Evolutionary conservation across 2,329 filamentous ascomycete genomes (phyloP), one percentile per base, ranked within the genome.

Genomic region (Aspergillus melleus): DNA sequence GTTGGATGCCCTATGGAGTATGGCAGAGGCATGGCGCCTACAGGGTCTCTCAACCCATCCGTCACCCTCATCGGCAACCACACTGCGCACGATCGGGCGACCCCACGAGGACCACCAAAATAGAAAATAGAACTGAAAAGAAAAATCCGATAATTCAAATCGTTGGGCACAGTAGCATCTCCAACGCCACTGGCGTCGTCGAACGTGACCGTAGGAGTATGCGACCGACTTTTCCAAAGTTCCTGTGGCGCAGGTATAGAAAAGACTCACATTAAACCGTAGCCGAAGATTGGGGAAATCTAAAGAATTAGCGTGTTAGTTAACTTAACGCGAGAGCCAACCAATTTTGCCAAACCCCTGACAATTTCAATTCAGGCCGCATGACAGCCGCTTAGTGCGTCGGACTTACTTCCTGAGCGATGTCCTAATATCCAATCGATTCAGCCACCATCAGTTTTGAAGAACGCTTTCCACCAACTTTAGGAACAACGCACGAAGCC

Each of bases 401-500:
- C 57, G 36, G 54, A 73, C 73, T 72, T 70, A 77, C 75, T 65
- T 77, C 70, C 56, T 67, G 69, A 63, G 73, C 73, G 61, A 73
- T 72, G 61, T 76, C 73, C 73, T 77, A 61, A 68, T 44, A 69
- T 59, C 74, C 74, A 77, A 76, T 75, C 72, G 64, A 71, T 76
- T 71, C 68, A 74, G 74, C 75, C 76, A 78, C 73, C 60, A 64
- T 71, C 64, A 72, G 67, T 72, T 36, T 42, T 49, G 57, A 64
- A 64, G 59, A 63, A 67, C 53, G 58, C 51, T 59, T 54, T 54
- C 54, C 52, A 61, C 46, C 57, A 57, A 44, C 58, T 56, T 49
- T 32, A 52, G 49, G 58, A 55, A 58, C 39, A 66, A 83, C 84
- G 77, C 70, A 86, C 84, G 67, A 87, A 85, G 53, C 85, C 84